These are phyloP conservation scores for Termitomyces titanicus DNA, from an alignment of 768 basidiomycete species.

Conservation along the genomic window DNA sequence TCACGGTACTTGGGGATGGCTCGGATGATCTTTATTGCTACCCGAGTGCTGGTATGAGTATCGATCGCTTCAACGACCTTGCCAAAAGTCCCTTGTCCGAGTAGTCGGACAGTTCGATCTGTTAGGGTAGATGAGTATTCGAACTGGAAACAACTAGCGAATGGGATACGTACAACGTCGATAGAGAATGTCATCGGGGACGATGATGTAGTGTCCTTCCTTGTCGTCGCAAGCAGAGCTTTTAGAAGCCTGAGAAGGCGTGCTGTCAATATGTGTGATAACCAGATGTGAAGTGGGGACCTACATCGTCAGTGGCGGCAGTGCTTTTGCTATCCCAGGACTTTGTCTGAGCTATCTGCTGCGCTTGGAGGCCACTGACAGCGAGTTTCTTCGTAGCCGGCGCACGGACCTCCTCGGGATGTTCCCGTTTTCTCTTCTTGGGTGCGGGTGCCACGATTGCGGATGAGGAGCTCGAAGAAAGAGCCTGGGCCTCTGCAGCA, in stretches of 20 bases:
- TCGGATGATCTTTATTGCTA: constrained; percentile 98
- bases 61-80: constrained; percentile 96
- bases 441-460: constrained; percentile 63
- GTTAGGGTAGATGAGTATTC: constrained; percentile 29
- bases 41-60: constrained; percentile 65
- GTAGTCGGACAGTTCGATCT: constrained; percentile 85
- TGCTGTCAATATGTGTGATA: constrained; percentile 21
- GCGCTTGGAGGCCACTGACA: constrained; percentile 45
- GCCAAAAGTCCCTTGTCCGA: constrained; percentile 98
- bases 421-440: constrained; percentile 85
- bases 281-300: constrained; percentile 26
- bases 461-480: constrained; percentile 66
- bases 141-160: not conserved
- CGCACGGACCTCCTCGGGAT: constrained; percentile 68
- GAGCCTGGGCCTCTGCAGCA: constrained; percentile 79
- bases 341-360: constrained; percentile 48
- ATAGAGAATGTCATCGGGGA: constrained; percentile 84
- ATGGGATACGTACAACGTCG: constrained; percentile 65
- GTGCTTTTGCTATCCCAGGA: constrained; percentile 68
- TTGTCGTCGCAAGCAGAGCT: constrained; percentile 87
- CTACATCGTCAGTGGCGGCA: constrained; percentile 64
- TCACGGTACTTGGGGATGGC: constrained; percentile 99
- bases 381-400: constrained; percentile 61
- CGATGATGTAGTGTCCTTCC: constrained; percentile 98
- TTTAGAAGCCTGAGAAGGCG: constrained; percentile 54